Percentiles rank a stretch among this genome's conserved stretches.
These are phyloP conservation scores for Kwoniella pini DNA, from an alignment of 768 basidiomycete species.

Conservation along the genomic window DNA sequence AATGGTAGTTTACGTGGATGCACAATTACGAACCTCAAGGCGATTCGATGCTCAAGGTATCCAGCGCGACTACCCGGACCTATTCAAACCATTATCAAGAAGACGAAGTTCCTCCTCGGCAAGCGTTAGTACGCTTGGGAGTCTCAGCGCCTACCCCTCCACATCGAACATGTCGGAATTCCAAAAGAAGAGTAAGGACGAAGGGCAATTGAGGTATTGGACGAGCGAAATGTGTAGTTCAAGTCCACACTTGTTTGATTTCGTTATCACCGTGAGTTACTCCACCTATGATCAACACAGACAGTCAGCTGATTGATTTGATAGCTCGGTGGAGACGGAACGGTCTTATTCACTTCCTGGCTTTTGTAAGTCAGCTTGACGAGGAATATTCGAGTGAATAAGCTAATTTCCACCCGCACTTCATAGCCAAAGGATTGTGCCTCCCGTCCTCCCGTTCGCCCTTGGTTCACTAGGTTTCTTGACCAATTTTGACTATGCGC, in stretches of 20 bases:
- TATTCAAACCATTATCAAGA: slow-evolving; percentile 76
- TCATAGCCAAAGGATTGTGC: slow-evolving; percentile 78
- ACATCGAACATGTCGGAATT: slow-evolving; percentile 38
- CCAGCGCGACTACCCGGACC: slow-evolving; percentile 76
- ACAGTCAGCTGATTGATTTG: slow-evolving; percentile 11
- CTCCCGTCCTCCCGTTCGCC: slow-evolving; percentile 96
- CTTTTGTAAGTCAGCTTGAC: slow-evolving; percentile 61
- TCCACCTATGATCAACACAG: neutral
- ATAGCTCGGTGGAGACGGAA: slow-evolving; percentile 96
- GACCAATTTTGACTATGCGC: slow-evolving; percentile 93
- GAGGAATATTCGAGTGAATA: neutral
- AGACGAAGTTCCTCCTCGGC: slow-evolving; percentile 65
- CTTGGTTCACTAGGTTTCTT: slow-evolving; percentile 96
- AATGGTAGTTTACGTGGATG: slow-evolving; percentile 91
- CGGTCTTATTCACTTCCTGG: slow-evolving; percentile 98
- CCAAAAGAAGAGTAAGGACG: slow-evolving; percentile 57
- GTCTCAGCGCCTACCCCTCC: slow-evolving; percentile 63
- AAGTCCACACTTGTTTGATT: slow-evolving; percentile 91
- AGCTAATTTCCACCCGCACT: neutral
- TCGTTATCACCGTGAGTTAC: slow-evolving; percentile 84
- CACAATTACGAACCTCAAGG: slow-evolving; percentile 80
- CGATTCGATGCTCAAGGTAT: slow-evolving; percentile 94
- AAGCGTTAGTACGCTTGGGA: slow-evolving; percentile 57
- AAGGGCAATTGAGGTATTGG: slow-evolving; percentile 97
- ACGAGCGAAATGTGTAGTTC: slow-evolving; percentile 91